These are phyloP conservation scores for Nicotiana paniculata DNA, from an alignment of 257 asterid species.

Conservation along the genomic window DNA sequence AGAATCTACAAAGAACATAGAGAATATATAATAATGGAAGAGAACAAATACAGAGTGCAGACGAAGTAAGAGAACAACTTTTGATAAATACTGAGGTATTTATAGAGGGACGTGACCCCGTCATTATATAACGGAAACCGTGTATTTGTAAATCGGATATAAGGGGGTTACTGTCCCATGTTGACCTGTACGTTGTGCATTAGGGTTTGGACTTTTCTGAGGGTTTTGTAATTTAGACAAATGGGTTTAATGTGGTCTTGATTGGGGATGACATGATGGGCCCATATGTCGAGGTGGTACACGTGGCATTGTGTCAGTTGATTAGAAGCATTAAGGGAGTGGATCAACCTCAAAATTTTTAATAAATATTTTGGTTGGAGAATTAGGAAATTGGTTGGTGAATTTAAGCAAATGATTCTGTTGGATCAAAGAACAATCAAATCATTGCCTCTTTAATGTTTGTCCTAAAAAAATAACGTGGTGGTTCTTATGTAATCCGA, in stretches of 20 bases:
- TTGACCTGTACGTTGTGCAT: constrained; percentile 7
- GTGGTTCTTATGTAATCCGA: neutral
- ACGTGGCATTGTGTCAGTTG: constrained; percentile 9
- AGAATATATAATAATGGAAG: constrained; percentile 7
- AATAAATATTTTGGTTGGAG: neutral
- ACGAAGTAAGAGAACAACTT: constrained; percentile 38
- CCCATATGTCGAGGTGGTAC: constrained; percentile 41
- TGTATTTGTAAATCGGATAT: neutral
- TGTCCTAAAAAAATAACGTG: neutral
- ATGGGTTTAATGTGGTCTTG: constrained; percentile 24
- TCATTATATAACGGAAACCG: constrained; percentile 61
- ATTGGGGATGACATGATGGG: constrained; percentile 46
- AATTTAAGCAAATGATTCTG: constrained; percentile 25
- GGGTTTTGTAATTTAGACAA: constrained; percentile 17
- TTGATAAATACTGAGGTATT: constrained; percentile 27
- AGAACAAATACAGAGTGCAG: constrained; percentile 25
- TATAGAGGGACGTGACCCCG: constrained; percentile 58
- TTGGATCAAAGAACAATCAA: constrained; percentile 27
- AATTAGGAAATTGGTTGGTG: neutral
- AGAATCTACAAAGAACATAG: neutral
- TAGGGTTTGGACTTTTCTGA: constrained; percentile 19
- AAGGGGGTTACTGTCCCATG: neutral
- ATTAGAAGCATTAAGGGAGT: constrained; percentile 14
- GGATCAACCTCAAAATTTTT: neutral
- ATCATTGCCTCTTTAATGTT: constrained; percentile 9